Evolutionary conservation across 495 filamentous ascomycete species (phyloP), one percentile per base, ranked within the genome.

Genomic region (Hypoxylon fuscum): DNA sequence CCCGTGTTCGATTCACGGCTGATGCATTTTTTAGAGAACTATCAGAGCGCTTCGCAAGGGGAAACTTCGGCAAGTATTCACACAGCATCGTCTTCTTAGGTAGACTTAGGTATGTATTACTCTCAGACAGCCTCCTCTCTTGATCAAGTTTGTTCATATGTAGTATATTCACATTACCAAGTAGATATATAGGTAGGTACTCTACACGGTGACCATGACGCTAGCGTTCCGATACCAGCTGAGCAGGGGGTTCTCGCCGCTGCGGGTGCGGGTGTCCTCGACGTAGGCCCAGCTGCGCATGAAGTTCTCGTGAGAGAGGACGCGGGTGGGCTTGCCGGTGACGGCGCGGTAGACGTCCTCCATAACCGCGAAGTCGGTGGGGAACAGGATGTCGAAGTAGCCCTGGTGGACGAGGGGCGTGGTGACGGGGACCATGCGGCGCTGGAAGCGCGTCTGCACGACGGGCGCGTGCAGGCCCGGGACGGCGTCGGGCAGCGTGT

Each of bases 331-430:
- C 72, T 94, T 95, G 15, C 93, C 93, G 0, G 95, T 98, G 52
- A 97, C 81, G 23, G 92, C 93, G 46, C 89, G 85, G 76, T 98
- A 98, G 59, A 97, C 85, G 64, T 90, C 87, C 72, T 97, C 91
- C 72, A 93, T 83, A 34, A 93, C 87, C 29, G 84, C 80, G 74
- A 98, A 99, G 71, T 99, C 88, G 10, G 94, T 98, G 0, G 95
- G 95, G 77, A 99, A 99, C 68, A 99, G 86, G 72, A 99, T 97
- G 74, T 98, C 96, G 66, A 99, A 99, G 75, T 96, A 96, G 10
- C 95, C 96, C 78, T 99, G 96, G 63, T 96, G 92, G 14, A 97
- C 95, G 76, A 95, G 87, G 29, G 94, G 93, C 10, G 96, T 98
- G 3, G 86, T 79, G 9, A 99, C 95, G 11, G 94, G 90, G 15